A percentile compares a stretch with the other conserved stretches of the same genome.
Evolutionary conservation across 345 rosid genomes (phyloP).

Genomic region (Physaria fendleri): DNA sequence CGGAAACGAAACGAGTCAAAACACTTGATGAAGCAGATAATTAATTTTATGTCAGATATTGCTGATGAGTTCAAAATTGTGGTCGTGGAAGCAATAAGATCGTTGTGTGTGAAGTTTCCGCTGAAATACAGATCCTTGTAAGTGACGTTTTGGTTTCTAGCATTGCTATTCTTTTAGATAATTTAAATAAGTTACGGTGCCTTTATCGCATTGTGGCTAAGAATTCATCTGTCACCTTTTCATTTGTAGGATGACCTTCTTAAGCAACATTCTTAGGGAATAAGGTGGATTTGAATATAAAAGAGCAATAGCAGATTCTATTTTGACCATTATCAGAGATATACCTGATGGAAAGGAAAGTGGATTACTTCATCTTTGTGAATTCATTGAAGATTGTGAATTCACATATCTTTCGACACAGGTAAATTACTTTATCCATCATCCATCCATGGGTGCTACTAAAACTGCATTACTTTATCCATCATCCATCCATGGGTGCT

Average conservation of each 20-base stretch:
- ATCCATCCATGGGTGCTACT: no score
- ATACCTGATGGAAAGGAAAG: slow-evolving; percentile 96
- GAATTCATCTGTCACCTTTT: slow-evolving; percentile 8
- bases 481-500: no score
- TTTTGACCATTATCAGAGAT: slow-evolving; percentile 90
- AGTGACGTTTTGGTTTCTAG: slow-evolving; percentile 27
- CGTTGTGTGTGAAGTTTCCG: slow-evolving; percentile 92
- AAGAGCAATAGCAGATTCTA: slow-evolving; percentile 94
- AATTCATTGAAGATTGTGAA: slow-evolving; percentile 99
- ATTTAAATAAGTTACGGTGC: not conserved
- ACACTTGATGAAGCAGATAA: slow-evolving; percentile 99
- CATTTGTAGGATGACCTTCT: slow-evolving; percentile 81
- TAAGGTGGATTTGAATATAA: slow-evolving; percentile 99
- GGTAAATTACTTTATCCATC: slow-evolving; percentile 40
- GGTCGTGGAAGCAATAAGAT: slow-evolving; percentile 96
- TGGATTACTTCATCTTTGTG: slow-evolving; percentile 96
- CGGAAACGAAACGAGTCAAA: no score
- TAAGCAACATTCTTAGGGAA: slow-evolving; percentile 95
- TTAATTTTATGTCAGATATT: slow-evolving; percentile 95
- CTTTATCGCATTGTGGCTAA: not conserved
- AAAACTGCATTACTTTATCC: no score
- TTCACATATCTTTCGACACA: slow-evolving; percentile 97
- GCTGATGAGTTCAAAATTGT: slow-evolving; percentile 99
- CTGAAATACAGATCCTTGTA: slow-evolving; percentile 92
- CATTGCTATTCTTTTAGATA: not conserved